Conservation (phyloP, 306 rosid species). For the Leucaena leucocephala region DNA sequence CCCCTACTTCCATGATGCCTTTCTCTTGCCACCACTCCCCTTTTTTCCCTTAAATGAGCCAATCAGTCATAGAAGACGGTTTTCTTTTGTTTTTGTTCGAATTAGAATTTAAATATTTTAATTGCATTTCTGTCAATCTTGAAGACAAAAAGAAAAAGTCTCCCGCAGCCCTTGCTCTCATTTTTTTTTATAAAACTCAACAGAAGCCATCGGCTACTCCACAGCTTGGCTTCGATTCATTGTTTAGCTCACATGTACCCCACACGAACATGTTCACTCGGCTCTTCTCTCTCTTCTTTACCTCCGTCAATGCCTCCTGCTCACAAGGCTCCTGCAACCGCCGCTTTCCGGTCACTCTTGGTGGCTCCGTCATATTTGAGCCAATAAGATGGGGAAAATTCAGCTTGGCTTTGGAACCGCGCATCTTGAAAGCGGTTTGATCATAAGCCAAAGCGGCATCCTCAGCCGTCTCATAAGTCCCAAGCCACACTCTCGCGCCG, state of each 20-base stretch:
- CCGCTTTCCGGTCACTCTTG: constrained; percentile 6
- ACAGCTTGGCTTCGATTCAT: not conserved
- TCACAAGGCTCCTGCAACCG: not conserved
- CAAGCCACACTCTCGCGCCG: constrained; percentile 62
- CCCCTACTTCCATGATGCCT: too few relatives aligned
- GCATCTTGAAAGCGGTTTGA: constrained; percentile 61
- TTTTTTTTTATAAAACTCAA: too few relatives aligned
- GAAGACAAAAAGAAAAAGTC: too few relatives aligned
- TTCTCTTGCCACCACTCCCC: too few relatives aligned
- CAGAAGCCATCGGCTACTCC: too few relatives aligned
- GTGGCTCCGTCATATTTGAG: not conserved
- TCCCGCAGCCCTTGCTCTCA: too few relatives aligned
- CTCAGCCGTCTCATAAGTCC: constrained; percentile 56
- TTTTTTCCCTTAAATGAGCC: too few relatives aligned
- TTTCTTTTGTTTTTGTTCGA: too few relatives aligned
- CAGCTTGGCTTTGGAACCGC: constrained; percentile 57
- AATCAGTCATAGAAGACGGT: not conserved
- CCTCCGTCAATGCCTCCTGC: not conserved
- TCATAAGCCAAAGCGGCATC: constrained; percentile 68
- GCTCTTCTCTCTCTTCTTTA: not conserved
- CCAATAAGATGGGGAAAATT: constrained; percentile 63
- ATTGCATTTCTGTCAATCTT: too few relatives aligned
- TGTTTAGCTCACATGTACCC: not conserved
- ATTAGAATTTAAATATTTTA: too few relatives aligned
- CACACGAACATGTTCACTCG: not conserved